Percentiles rank a stretch among this genome's conserved stretches.
Evolutionary conservation across 306 rosid species (phyloP).

Genomic region (Delonix regia): DNA sequence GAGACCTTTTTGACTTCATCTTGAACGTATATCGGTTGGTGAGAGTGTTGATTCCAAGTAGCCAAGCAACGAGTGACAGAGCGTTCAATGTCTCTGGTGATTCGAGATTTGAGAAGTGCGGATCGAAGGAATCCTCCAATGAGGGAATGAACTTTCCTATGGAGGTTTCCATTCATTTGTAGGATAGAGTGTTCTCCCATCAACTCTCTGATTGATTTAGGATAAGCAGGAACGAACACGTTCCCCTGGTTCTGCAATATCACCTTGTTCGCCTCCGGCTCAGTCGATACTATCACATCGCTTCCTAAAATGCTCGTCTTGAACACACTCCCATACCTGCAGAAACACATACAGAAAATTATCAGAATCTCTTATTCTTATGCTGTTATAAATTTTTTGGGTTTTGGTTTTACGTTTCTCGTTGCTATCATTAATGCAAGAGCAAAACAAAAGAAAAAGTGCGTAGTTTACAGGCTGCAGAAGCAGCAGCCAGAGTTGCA

Average conservation of each 20-base stretch:
- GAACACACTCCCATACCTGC: slow-evolving; percentile 89
- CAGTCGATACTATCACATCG: slow-evolving; percentile 79
- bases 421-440: neutral
- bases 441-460: neutral
- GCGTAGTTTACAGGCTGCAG: neutral
- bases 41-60: slow-evolving; percentile 47
- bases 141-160: slow-evolving; percentile 69
- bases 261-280: slow-evolving; percentile 80
- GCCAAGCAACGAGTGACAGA: slow-evolving; percentile 61
- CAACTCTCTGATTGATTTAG: slow-evolving; percentile 80
- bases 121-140: slow-evolving; percentile 70
- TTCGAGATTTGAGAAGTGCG: slow-evolving; percentile 66
- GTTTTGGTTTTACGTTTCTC: too few species aligned
- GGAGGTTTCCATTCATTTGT: slow-evolving; percentile 64
- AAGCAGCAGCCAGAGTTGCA: neutral
- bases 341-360: neutral
- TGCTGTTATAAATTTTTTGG: too few species aligned
- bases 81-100: slow-evolving; percentile 60
- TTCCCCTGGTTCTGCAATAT: slow-evolving; percentile 76
- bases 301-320: slow-evolving; percentile 80
- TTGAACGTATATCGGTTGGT: slow-evolving; percentile 58
- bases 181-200: slow-evolving; percentile 80
- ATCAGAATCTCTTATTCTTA: too few species aligned
- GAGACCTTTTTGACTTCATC: slow-evolving; percentile 74
- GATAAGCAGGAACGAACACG: slow-evolving; percentile 84